Evolutionary conservation across 2,329 filamentous ascomycete species (phyloP).

Genomic region (Alternaria ethzedia): DNA sequence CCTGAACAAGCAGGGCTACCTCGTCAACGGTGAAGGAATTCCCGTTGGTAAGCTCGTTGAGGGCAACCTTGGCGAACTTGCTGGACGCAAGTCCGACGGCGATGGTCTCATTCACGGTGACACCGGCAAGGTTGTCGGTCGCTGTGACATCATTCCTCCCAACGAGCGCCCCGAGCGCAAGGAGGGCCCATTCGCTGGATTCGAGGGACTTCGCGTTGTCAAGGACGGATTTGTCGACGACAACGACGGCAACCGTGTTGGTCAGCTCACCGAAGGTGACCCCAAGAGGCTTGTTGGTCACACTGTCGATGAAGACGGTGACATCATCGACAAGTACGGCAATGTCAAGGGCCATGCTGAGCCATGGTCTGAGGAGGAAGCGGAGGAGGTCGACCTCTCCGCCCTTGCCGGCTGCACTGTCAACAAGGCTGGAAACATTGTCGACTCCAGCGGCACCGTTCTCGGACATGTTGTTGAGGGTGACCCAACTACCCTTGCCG

Average conservation of each 20-base stretch:
- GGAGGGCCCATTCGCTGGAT: conserved; percentile 73
- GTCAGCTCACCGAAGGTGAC: conserved; percentile 73
- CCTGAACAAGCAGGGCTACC: conserved; percentile 65
- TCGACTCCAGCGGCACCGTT: conserved; percentile 65
- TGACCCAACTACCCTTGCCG: conserved; percentile 62
- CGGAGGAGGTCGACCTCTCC: conserved; percentile 61
- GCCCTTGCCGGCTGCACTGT: conserved; percentile 66
- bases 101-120: conserved; percentile 64
- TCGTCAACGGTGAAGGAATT: conserved; percentile 60
- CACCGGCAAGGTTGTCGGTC: conserved; percentile 62
- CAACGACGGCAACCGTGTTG: conserved; percentile 78
- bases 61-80: conserved; percentile 62
- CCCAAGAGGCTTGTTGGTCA: conserved; percentile 75
- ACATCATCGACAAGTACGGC: conserved; percentile 78
- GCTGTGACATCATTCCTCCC: conserved; percentile 64
- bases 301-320: conserved; percentile 79
- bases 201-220: conserved; percentile 68
- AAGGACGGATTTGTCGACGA: conserved; percentile 77
- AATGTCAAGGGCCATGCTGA: conserved; percentile 66
- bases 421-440: conserved; percentile 69
- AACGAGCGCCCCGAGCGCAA: conserved; percentile 62
- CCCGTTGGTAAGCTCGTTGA: conserved; percentile 64
- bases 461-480: conserved; percentile 65
- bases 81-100: conserved; percentile 62
- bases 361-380: conserved; percentile 60